Percentiles rank a stretch among this genome's conserved stretches.
phyloP scores from a whole-genome alignment of 1,139 yeast genomes.

The Pichia sp. region DNA sequence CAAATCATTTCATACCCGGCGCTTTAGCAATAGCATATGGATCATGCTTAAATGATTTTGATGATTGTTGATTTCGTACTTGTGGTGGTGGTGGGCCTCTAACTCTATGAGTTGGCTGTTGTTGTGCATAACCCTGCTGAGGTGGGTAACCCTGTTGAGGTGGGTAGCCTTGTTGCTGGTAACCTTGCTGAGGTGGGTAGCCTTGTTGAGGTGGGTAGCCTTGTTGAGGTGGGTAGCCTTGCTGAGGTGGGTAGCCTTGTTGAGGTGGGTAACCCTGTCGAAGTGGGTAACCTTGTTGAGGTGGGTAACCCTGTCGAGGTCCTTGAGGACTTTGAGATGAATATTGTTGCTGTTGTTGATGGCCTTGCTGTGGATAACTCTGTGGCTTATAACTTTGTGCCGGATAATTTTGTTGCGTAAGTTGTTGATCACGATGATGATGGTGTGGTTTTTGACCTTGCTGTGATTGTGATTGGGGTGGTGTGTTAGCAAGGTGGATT shows the following conservation, averaged over 20 bases:
- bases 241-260: not conserved
- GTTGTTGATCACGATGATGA: not conserved
- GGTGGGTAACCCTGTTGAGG: not conserved
- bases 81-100: slow-evolving; percentile 12
- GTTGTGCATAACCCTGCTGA: slow-evolving; percentile 7
- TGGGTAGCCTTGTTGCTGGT: not conserved
- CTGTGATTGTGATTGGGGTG: slow-evolving; percentile 5
- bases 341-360: slow-evolving; percentile 6
- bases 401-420: not conserved
- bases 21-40: slow-evolving; percentile 17
- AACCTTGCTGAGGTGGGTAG: not conserved
- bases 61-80: slow-evolving; percentile 5
- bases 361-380: not conserved
- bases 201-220: not conserved
- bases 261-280: not conserved
- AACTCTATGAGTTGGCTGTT: slow-evolving; percentile 5
- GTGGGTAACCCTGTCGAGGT: not conserved
- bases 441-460: not conserved
- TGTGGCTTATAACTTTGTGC: not conserved
- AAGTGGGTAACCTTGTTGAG: slow-evolving; percentile 9
- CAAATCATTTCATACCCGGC: slow-evolving; percentile 1
- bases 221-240: not conserved
- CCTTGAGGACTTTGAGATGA: not conserved
- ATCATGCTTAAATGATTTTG: slow-evolving; percentile 17
- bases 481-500: not conserved